Conservation (phyloP, 2,329 filamentous ascomycete species). For the Aspergillus sp. region DNA sequence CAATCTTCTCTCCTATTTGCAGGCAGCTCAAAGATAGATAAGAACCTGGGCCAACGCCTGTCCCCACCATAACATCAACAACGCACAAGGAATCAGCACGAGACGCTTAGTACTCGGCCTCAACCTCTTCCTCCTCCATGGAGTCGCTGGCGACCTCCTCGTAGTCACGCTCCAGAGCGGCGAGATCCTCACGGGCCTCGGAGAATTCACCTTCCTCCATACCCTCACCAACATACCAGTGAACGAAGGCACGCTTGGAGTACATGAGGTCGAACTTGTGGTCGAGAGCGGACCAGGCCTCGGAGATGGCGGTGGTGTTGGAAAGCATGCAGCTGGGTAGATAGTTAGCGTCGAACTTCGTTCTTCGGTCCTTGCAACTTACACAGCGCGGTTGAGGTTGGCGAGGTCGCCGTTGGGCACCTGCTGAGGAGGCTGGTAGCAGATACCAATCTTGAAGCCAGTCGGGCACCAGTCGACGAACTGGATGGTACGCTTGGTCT, state of each 20-base stretch:
- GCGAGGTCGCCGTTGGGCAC: conserved; percentile 96
- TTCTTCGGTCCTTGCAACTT: conserved; percentile 48
- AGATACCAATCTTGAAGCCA: conserved; percentile 99
- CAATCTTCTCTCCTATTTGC: conserved; percentile 39
- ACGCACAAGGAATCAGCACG: conserved; percentile 19
- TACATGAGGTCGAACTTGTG: conserved; percentile 99
- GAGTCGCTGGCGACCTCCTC: conserved; percentile 97
- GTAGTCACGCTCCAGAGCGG: conserved; percentile 96
- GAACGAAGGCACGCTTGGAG: conserved; percentile 99
- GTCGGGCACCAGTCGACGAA: conserved; percentile 99
- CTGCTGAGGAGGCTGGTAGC: conserved; percentile 95
- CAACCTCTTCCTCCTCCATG: conserved; percentile 83
- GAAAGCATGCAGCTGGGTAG: conserved; percentile 81
- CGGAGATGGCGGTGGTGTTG: conserved; percentile 95
- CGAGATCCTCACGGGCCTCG: conserved; percentile 96
- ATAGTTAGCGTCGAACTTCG: conserved; percentile 16
- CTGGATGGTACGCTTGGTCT: conserved; percentile 99
- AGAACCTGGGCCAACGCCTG: conserved; percentile 19
- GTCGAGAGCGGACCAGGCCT: conserved; percentile 94
- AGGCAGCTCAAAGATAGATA: conserved; percentile 25
- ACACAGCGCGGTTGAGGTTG: conserved; percentile 97
- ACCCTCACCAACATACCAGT: conserved; percentile 99
- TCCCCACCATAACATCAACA: conserved; percentile 23
- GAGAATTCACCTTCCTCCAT: conserved; percentile 99
- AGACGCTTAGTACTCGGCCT: conserved; percentile 77